Evolutionary conservation across 2,329 filamentous ascomycete species (phyloP), one percentile per base, ranked within the genome.

Genomic region (Bipolaris oryzae): DNA sequence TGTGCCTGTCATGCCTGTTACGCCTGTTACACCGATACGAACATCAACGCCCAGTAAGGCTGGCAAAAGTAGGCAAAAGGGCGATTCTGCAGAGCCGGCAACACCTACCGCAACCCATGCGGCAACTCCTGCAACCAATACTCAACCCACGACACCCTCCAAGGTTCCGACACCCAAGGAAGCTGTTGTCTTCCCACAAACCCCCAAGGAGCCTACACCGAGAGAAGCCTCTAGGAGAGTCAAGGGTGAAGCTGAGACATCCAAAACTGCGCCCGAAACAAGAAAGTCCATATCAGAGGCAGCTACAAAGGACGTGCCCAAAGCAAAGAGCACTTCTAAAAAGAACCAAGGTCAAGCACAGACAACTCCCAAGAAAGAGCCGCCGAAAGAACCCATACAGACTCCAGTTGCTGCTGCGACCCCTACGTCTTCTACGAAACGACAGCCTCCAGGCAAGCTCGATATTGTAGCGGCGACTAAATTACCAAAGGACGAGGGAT

Each of bases 391-490:
- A 6, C 41, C 37, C 3, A 21, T 68, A 9, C 41, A 25, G 18
- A 38, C 43, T n/a, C 25, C 58, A 15, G 35, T 34, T 34, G 15
- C 61, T 45, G 50, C 48, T 46, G 48, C 55, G n/a, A 60, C 56
- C 9, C 56, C 66, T 7, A 38, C 44, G 11, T 39, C 63, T 35
- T 61, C 60, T 3, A 58, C 61, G 2, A 78, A 77, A 58, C 70
- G 75, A 33, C 75, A 81, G 53, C 78, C 74, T 55, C 80, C 78
- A 34, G 78, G 79, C 15, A 82, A 81, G 58, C 72, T 82, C 11
- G 79, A 82, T 53, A 81, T 82, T 28, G 68, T 75, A 46, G 77
- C 78, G 28, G 75, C 78, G 2, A 72, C 67, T 1, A 71, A 69
- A 43, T 7, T 60, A 39, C 35, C 65, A 3, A 65, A 66, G 34